Evolutionary conservation across 2,329 filamentous ascomycete genomes (phyloP).

Genomic region (Stachybotrys echinatus): DNA sequence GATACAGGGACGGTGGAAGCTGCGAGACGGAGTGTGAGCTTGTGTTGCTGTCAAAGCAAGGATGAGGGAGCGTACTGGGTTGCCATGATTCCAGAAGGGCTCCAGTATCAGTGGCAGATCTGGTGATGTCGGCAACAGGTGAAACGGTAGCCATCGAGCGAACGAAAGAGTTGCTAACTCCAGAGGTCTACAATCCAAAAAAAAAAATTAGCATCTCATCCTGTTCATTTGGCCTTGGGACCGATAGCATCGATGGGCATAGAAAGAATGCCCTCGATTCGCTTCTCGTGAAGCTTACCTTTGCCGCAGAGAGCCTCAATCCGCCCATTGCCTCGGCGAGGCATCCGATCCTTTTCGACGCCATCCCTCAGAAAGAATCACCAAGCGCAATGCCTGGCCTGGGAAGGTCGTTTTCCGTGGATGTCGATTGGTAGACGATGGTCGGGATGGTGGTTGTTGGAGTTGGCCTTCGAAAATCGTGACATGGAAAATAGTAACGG

Average conservation of each 20-base stretch:
- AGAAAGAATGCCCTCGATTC: no score
- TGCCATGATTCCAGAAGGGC: constrained; percentile 35
- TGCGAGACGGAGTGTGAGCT: constrained; percentile 15
- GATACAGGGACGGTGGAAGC: constrained; percentile 71
- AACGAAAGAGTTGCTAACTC: constrained; percentile 34
- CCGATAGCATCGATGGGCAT: no score
- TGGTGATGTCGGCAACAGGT: constrained; percentile 30
- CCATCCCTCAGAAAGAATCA: constrained; percentile 24
- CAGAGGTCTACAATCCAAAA: neutral
- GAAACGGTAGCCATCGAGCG: constrained; percentile 54
- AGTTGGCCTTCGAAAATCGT: no score
- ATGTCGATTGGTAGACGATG: neutral
- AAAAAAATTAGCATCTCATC: no score
- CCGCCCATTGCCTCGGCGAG: constrained; percentile 48
- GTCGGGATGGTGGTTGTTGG: neutral
- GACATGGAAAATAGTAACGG: no score
- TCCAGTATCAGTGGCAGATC: constrained; percentile 23
- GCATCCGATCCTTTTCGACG: constrained; percentile 42
- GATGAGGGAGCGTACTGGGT: constrained; percentile 31
- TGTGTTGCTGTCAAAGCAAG: neutral
- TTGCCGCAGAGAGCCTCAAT: constrained; percentile 39
- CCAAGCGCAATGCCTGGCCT: neutral
- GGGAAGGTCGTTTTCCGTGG: no score
- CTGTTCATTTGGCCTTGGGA: no score
- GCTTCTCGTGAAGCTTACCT: constrained; percentile 25